Evolutionary conservation across 768 basidiomycete genomes (phyloP).

Genomic region (Cubamyces sp.): DNA sequence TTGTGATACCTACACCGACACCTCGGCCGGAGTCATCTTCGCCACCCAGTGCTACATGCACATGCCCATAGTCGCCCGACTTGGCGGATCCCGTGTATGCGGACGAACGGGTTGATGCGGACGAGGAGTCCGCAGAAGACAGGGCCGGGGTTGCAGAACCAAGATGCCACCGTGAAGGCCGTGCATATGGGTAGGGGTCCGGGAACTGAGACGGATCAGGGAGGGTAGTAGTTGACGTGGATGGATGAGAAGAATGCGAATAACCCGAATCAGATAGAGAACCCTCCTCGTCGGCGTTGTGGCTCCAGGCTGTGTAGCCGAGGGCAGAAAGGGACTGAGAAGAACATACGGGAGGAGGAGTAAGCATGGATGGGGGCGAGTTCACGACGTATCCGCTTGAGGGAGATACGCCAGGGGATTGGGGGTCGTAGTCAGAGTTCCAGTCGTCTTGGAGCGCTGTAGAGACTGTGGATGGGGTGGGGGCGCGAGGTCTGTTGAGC

Average conservation of each 20-base stretch:
- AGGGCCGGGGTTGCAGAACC: constrained; percentile 56
- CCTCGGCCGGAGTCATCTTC: constrained; percentile 50
- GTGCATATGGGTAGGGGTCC: constrained; percentile 69
- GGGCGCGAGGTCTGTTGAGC: constrained; percentile 44
- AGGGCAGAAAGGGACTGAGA: constrained; percentile 40
- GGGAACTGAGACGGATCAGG: constrained; percentile 73
- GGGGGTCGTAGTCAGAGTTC: constrained; percentile 30
- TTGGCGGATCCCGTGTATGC: constrained; percentile 78
- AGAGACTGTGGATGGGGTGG: constrained; percentile 39
- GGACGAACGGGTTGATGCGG: constrained; percentile 73
- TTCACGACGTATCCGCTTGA: constrained; percentile 36
- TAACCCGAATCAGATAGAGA: constrained; percentile 40
- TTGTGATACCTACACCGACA: constrained; percentile 62
- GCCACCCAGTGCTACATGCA: constrained; percentile 64
- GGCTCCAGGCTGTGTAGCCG: constrained; percentile 39
- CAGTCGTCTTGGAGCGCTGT: constrained; percentile 31
- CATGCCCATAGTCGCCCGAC: constrained; percentile 64
- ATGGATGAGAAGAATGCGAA: constrained; percentile 42
- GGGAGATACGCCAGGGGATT: constrained; percentile 31
- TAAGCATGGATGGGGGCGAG: constrained; percentile 31
- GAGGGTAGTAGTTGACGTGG: constrained; percentile 51
- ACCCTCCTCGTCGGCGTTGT: constrained; percentile 41
- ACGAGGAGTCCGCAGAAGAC: constrained; percentile 72
- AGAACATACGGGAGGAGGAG: constrained; percentile 30
- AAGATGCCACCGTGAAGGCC: constrained; percentile 49